Percentiles rank a stretch among this genome's conserved stretches.
phyloP scores from a whole-genome alignment of 1,139 yeast species.

The Taphrina betulina region DNA sequence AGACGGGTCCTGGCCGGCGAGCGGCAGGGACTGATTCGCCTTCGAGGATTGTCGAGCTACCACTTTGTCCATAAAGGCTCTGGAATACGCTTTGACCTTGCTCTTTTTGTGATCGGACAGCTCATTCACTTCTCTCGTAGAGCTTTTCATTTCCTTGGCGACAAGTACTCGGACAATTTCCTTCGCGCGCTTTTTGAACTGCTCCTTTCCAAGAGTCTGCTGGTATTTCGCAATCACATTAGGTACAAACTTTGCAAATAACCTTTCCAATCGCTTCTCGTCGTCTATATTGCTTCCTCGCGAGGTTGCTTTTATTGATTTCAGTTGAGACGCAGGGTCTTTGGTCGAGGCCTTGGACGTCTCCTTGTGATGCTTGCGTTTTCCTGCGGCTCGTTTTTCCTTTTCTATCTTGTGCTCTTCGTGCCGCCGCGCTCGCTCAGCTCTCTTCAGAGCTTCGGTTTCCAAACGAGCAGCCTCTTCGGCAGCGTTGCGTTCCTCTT shows the following conservation, averaged over 20 bases:
- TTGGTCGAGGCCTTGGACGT: conserved; percentile 2
- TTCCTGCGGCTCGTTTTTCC: conserved; percentile 12
- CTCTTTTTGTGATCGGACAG: conserved; percentile 62
- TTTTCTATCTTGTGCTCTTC: conserved; percentile 30
- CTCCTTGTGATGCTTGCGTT: conserved; percentile 1
- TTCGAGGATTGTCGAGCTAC: too few species aligned
- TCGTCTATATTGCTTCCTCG: neutral
- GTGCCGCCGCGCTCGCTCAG: conserved; percentile 27
- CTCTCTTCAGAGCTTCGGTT: conserved; percentile 29
- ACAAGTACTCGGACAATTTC: conserved; percentile 48
- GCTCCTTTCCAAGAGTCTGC: conserved; percentile 64
- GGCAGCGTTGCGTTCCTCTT: conserved; percentile 36
- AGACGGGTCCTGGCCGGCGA: too few species aligned
- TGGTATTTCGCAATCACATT: conserved; percentile 66
- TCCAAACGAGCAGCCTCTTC: conserved; percentile 35
- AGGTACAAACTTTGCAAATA: conserved; percentile 75
- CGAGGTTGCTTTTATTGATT: neutral
- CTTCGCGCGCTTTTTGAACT: conserved; percentile 72
- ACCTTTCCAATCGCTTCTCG: conserved; percentile 37
- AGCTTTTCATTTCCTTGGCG: conserved; percentile 40
- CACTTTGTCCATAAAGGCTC: conserved; percentile 72
- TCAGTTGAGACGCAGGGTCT: neutral
- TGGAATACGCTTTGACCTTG: conserved; percentile 66
- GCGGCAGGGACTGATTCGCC: too few species aligned
- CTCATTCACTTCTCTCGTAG: conserved; percentile 48